Conservation (phyloP, 805 yeast genomes). For the Kluyveromyces nonfermentans region DNA sequence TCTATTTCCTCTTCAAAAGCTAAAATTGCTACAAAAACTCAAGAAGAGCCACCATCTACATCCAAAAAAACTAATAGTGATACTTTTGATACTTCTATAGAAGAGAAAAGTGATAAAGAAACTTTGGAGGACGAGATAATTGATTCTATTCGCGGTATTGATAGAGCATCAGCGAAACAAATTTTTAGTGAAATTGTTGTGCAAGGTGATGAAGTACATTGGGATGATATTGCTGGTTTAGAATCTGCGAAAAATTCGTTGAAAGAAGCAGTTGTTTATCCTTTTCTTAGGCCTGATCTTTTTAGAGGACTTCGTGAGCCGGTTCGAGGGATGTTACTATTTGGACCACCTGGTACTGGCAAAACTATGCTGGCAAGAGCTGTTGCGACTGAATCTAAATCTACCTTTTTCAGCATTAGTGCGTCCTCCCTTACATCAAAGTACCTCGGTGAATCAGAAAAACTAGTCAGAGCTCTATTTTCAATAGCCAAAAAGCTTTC, state of each 20-base stretch:
- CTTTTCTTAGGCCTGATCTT: constrained; percentile 87
- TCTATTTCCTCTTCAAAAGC: not conserved
- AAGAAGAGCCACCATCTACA: not conserved
- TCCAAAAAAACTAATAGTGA: constrained; percentile 1
- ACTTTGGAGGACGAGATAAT: constrained; percentile 23
- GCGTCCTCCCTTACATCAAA: constrained; percentile 85
- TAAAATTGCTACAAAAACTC: not conserved
- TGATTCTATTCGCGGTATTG: constrained; percentile 50
- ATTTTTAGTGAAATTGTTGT: constrained; percentile 84
- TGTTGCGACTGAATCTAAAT: constrained; percentile 91
- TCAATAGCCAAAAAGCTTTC: constrained; percentile 77
- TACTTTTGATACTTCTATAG: not conserved
- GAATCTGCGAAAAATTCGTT: constrained; percentile 79
- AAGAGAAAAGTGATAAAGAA: constrained; percentile 7
- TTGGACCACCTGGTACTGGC: constrained; percentile 99
- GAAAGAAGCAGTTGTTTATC: constrained; percentile 94
- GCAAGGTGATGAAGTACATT: constrained; percentile 84
- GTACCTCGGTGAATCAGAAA: constrained; percentile 80
- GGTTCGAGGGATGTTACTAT: constrained; percentile 87
- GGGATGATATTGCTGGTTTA: constrained; percentile 95
- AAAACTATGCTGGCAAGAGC: constrained; percentile 97
- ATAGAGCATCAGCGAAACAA: constrained; percentile 68
- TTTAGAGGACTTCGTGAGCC: constrained; percentile 92
- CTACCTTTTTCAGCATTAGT: constrained; percentile 86
- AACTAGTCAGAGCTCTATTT: constrained; percentile 82